Conservation (phyloP, 208 protist species). For the Porcisia deanei region DNA sequence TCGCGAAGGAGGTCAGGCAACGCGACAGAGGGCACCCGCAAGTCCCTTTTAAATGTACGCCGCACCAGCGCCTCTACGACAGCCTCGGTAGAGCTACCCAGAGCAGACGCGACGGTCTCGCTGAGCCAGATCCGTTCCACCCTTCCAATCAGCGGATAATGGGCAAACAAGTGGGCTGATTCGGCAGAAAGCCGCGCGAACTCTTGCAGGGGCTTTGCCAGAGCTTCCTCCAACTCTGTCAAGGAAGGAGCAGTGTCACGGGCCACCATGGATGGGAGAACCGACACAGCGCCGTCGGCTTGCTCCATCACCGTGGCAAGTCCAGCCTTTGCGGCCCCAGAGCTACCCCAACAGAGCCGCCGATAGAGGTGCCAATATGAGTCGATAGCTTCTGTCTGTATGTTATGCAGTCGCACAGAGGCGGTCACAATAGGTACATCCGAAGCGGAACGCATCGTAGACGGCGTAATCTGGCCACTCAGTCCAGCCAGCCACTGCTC, state of each 20-base stretch:
- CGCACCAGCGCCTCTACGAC: conserved; percentile 57
- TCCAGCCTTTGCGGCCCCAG: conserved; percentile 7
- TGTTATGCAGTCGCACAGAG: background rate
- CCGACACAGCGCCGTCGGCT: background rate
- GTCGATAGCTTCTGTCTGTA: conserved; percentile 8
- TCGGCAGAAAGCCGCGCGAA: conserved; percentile 47
- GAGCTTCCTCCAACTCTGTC: conserved; percentile 3
- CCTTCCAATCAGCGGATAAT: conserved; percentile 42
- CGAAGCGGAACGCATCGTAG: background rate
- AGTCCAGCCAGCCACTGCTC: conserved; percentile 38
- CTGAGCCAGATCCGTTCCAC: conserved; percentile 58
- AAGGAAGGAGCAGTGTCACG: background rate
- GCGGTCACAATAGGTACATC: background rate
- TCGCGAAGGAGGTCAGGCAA: conserved; percentile 40
- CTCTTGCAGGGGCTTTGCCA: conserved; percentile 29
- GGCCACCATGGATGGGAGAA: background rate
- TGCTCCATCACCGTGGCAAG: conserved; percentile 15
- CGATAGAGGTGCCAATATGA: conserved; percentile 22
- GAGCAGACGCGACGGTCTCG: conserved; percentile 30
- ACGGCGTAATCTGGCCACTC: background rate
- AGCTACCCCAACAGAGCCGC: conserved; percentile 18
- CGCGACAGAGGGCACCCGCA: conserved; percentile 39
- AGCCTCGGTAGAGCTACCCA: conserved; percentile 14
- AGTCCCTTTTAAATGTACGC: conserved; percentile 71
- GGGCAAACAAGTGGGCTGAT: conserved; percentile 50